Conservation (phyloP, 441 rosid species). For the Corymbia calophylla region DNA sequence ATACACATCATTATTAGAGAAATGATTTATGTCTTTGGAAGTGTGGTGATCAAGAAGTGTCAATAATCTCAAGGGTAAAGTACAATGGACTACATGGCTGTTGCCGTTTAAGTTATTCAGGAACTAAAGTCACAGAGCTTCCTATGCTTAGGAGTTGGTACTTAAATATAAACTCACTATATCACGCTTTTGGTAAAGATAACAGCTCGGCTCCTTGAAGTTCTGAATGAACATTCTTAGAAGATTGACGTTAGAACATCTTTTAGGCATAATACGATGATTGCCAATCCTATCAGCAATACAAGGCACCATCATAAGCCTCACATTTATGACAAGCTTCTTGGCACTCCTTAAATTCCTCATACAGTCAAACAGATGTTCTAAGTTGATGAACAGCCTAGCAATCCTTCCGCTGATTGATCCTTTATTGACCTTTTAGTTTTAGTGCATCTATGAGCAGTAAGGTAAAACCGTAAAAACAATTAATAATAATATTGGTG, state of each 20-base stretch:
- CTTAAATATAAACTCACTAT: not conserved
- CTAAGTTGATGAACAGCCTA: not conserved
- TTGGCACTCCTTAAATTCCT: not conserved
- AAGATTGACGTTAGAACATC: not conserved
- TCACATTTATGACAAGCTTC: not conserved
- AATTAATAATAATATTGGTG: not conserved
- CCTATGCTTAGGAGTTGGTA: not conserved
- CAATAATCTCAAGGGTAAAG: not conserved
- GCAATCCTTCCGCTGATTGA: not conserved
- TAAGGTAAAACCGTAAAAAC: not conserved
- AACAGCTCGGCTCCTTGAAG: not conserved
- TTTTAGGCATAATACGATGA: not conserved
- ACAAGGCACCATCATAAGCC: not conserved
- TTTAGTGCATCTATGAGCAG: not conserved
- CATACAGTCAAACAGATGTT: not conserved
- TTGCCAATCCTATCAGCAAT: not conserved
- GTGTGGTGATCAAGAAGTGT: not conserved
- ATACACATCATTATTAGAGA: not conserved
- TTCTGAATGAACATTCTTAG: not conserved
- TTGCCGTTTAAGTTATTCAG: not conserved
- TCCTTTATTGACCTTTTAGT: not conserved
- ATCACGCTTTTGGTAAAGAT: not conserved
- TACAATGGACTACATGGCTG: not conserved
- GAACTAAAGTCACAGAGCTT: not conserved
- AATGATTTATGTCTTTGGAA: not conserved